Base-by-base conservation (phyloP, 306 rosid species). In the Cucurbita pepo region DNA sequence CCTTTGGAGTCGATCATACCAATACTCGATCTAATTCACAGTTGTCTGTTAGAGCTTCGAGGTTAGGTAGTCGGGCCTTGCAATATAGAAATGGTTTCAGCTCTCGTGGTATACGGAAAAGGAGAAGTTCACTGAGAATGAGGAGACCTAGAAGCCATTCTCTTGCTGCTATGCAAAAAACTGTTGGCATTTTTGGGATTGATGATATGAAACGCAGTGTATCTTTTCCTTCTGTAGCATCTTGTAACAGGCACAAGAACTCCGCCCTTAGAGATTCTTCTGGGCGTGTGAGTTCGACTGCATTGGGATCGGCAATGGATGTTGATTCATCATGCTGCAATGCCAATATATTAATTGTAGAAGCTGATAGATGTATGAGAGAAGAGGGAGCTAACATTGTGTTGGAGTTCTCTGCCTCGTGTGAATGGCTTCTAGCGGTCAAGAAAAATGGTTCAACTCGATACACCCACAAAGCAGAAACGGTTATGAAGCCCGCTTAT, bases 361-460 rank as follows among this genome's bases (percentile, higher is more conserved):
- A 86, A 75, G 40, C 84, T 18, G 93, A 86, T 69, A 86, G 73
- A 78, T 86, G 96, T 77, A 85, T 77, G 71, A 80, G 91, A 75
- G 82, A 77, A 57, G 86, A 74, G 66, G 93, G 88, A 18, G 85
- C 77, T 19, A 59, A 60, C 44, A 22, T 91, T 10, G 65, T 71
- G 83, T 55, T 81, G 22, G 97, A 87, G 69, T 25, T 58, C 19
- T 84, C 93, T 5, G 74, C 80, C 15, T 77, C 86, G 15, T 79
- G 81, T 69, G 90, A 85, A 74, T 87, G 90, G 88, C 78, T 78
- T 79, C 83, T 91, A 53, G 85, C 73, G 6, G 82, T 86, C n/a
- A 91, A 86, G 91, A 87, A 82, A 83, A 83, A 87, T 79, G 91
- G 90, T 50, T 58, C 59, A 61, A 77, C 83, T 0, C 78, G 84